Conservation (phyloP, 1,284 basidiomycete species). For the Moesziomyces sp. region DNA sequence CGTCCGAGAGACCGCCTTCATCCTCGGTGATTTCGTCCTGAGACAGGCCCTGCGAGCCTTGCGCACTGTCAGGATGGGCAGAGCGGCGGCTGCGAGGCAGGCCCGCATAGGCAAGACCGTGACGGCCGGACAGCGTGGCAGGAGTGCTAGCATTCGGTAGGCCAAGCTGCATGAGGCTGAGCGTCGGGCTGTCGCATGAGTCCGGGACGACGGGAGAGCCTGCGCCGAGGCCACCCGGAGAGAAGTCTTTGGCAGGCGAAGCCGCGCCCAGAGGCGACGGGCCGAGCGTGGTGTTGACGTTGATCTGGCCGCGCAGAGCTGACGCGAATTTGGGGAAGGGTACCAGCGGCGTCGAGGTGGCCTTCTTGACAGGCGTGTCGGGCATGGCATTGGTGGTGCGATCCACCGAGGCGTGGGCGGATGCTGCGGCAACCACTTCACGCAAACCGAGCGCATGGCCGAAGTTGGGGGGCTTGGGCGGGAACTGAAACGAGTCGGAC, state of each 20-base stretch:
- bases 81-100: conserved; percentile 31
- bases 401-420: conserved; percentile 47
- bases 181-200: conserved; percentile 52
- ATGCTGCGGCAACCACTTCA: conserved; percentile 63
- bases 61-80: conserved; percentile 10
- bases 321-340: conserved; percentile 41
- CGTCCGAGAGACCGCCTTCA: conserved; percentile 36
- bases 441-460: conserved; percentile 56
- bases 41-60: conserved; percentile 8
- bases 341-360: conserved; percentile 32
- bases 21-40: conserved; percentile 30
- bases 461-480: conserved; percentile 51
- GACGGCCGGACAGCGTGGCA: conserved; percentile 16
- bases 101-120: conserved; percentile 22
- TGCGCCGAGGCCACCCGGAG: conserved; percentile 11
- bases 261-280: conserved; percentile 35
- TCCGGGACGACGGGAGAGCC: conserved; percentile 47
- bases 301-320: conserved; percentile 26
- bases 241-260: conserved; percentile 25
- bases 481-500: conserved; percentile 43
- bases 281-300: conserved; percentile 14
- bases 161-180: conserved; percentile 38
- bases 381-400: conserved; percentile 63
- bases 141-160: conserved; percentile 37
- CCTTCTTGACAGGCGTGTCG: conserved; percentile 68